Base-by-base conservation (phyloP, 306 rosid genomes). In the Sicyos baderoa region DNA sequence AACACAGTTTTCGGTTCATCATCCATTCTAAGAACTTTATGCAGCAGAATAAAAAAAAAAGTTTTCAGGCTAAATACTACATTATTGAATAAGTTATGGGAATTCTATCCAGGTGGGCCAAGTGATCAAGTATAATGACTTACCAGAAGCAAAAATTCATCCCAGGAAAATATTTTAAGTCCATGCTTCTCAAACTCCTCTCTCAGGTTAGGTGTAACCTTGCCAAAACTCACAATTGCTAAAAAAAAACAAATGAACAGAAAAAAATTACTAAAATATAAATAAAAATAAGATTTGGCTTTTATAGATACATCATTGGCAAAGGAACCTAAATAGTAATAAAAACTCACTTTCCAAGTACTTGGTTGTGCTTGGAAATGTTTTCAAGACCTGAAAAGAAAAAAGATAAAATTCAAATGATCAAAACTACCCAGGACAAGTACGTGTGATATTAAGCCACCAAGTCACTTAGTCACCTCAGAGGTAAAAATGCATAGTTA, bases 221-320 rank as follows among this genome's bases (percentile, higher is more conserved):
- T 84, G 68, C 97, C 96, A 29, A 90, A 90, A 86, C 99, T 90
- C 89, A 93, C 97, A 81, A 93, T 76, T 70, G 87, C 99, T 94
- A 72, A 69, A 75, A 8, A 23, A 37, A 75, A 62, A 49, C 23
- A 44, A 60, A 60, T 25, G 7, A 25, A 25, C 1, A 25, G 35
- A 29, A 29, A 48, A 0, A 1, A 27, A 27, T 58, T 27, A 58
- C n/a, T 58, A 58, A 27, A 29, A 27, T 27, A 58, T 4, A 58
- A 27, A 2, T 23, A 57, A 47, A 47, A 15, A 73, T 25, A 0
- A 48, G 50, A 9, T 18, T 8, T 18, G 17, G 9, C 32, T 70
- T 32, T 32, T 9, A 32, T 5, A 51, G 25, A 13, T 18, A 67
- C 19, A 74, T 4, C 56, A 48, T 64, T 25, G 25, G 29, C 5